A percentile compares a stretch with the other conserved stretches of the same genome.
Evolutionary conservation across 192 early-diverging fungal genomes (phyloP).

Genomic region (Coemansia reversa): DNA sequence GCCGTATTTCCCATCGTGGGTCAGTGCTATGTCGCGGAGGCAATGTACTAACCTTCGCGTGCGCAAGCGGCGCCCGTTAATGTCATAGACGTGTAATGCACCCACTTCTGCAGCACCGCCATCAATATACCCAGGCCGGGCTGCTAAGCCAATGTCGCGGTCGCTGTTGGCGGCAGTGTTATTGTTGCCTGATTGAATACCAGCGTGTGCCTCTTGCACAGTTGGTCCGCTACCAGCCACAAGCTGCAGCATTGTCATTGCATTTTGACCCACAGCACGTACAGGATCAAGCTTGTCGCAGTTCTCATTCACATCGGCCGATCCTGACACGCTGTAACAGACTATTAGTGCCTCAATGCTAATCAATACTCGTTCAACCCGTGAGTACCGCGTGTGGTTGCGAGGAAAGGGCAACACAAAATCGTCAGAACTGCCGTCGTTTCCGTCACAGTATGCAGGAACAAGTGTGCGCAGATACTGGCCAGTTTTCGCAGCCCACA

Average conservation of each 20-base stretch:
- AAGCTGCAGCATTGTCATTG: background rate
- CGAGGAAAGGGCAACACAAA: slow-evolving; percentile 10
- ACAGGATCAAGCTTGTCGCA: slow-evolving; percentile 30
- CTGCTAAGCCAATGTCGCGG: background rate
- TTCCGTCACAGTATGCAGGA: slow-evolving; percentile 1
- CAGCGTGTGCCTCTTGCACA: background rate
- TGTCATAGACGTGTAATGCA: slow-evolving; percentile 37
- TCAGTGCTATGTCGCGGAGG: slow-evolving; percentile 46
- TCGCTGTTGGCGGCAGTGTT: slow-evolving; percentile 1
- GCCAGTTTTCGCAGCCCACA: slow-evolving; percentile 30
- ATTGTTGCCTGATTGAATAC: slow-evolving; percentile 15
- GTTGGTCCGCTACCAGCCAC: background rate
- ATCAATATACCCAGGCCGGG: slow-evolving; percentile 4
- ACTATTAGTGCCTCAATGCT: slow-evolving; percentile 32
- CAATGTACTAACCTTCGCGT: slow-evolving; percentile 42
- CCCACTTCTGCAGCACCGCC: slow-evolving; percentile 26
- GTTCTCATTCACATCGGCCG: slow-evolving; percentile 7
- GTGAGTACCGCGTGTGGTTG: slow-evolving; percentile 16
- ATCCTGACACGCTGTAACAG: slow-evolving; percentile 42
- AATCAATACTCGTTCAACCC: slow-evolving; percentile 39
- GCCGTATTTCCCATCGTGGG: slow-evolving; percentile 34
- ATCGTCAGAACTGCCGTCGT: slow-evolving; percentile 5
- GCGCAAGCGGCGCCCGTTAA: slow-evolving; percentile 45
- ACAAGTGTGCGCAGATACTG: slow-evolving; percentile 35
- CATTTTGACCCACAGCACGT: slow-evolving; percentile 12